A percentile compares a stretch with the other conserved stretches of the same genome.
These are phyloP conservation scores for Neonectria coccinea DNA, from an alignment of 2,329 filamentous ascomycete genomes.

Conservation along the genomic window DNA sequence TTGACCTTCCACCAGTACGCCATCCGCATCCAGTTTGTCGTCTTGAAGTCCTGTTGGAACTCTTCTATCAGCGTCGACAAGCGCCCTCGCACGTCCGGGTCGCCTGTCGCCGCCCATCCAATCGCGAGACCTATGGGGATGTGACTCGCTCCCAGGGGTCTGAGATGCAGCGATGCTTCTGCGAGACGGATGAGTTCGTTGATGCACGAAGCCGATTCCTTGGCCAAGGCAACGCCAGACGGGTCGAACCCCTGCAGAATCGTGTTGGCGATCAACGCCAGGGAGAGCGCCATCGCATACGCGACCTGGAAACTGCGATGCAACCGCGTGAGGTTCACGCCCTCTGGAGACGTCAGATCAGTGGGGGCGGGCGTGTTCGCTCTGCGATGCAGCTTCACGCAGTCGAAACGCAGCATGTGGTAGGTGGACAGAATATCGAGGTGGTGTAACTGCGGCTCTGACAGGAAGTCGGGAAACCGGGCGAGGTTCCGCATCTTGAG, in stretches of 20 bases:
- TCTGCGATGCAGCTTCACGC: conserved; percentile 10
- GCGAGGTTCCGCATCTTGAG: conserved; percentile 29
- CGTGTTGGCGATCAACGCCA: conserved; percentile 41
- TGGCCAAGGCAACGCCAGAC: conserved; percentile 21
- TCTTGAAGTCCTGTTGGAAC: conserved; percentile 37
- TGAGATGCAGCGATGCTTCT: conserved; percentile 33
- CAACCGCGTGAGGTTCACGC: conserved; percentile 5
- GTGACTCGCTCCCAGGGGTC: conserved; percentile 46
- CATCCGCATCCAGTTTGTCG: conserved; percentile 26
- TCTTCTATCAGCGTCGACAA: conserved; percentile 32
- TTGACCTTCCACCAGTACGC: conserved; percentile 24
- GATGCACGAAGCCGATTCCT: conserved; percentile 34
- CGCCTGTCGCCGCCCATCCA: conserved; percentile 46
- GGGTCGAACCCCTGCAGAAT: conserved; percentile 40
- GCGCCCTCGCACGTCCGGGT: conserved; percentile 31
- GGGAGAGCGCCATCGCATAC: conserved; percentile 35
- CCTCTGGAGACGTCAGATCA: conserved; percentile 4
- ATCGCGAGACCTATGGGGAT: conserved; percentile 43
- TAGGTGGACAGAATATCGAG: conserved; percentile 35
- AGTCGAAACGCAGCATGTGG: conserved; percentile 33
- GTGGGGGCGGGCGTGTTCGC: not conserved
- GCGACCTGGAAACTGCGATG: conserved; percentile 27
- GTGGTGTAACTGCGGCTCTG: conserved; percentile 33
- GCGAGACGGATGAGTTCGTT: conserved; percentile 43
- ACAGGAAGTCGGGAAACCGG: conserved; percentile 36